Percentiles rank a stretch among this genome's conserved stretches.
These are phyloP conservation scores for Chloropicon primus DNA, from an alignment of 139 green algal species.

Conservation along the genomic window DNA sequence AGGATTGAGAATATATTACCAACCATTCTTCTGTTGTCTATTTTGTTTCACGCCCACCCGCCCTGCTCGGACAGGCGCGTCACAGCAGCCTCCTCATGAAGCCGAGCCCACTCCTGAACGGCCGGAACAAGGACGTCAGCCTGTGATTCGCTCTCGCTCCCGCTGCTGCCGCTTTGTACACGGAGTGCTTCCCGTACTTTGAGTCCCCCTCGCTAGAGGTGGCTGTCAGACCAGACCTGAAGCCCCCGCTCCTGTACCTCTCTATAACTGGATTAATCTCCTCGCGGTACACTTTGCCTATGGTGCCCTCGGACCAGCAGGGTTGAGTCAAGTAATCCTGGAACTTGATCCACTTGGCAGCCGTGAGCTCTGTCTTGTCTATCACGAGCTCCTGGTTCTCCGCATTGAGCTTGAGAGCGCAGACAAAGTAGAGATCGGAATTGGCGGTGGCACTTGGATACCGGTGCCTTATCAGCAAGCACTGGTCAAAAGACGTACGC, in stretches of 20 bases:
- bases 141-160: not conserved
- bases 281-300: not conserved
- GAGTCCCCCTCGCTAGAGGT: too few relatives aligned
- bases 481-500: not conserved
- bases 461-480: not conserved
- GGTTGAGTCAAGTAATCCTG: not conserved
- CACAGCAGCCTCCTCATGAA: too few relatives aligned
- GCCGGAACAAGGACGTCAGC: not conserved
- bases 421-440: not conserved
- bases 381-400: not conserved
- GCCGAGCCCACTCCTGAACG: too few relatives aligned
- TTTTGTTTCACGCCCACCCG: too few relatives aligned
- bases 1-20: not conserved
- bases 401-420: not conserved
- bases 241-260: not conserved
- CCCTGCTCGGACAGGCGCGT: too few relatives aligned
- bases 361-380: not conserved
- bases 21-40: too few relatives aligned
- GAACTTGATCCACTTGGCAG: not conserved
- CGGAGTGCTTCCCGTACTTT: not conserved
- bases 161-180: not conserved
- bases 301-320: not conserved
- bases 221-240: too few relatives aligned
- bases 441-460: not conserved
- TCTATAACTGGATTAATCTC: not conserved